Evolutionary conservation across 2,329 filamentous ascomycete genomes (phyloP), one percentile per base, ranked within the genome.

Genomic region (Monosporascus sp.): DNA sequence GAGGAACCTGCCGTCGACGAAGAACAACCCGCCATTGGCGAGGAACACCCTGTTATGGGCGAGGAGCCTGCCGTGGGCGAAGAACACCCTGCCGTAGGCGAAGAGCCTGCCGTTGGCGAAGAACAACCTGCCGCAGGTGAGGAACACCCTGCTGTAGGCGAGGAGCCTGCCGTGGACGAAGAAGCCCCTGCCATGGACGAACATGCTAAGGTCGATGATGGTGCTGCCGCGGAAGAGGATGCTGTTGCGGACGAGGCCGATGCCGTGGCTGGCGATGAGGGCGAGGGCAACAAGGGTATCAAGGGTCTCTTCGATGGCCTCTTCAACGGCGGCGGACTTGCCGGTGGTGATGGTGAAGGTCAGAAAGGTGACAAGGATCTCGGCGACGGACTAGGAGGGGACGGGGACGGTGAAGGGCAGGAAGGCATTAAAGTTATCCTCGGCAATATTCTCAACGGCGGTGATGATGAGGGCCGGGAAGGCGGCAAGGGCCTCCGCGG

Each of bases 51-150:
- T 22, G 52, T 40, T 37, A 49, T 48, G 9, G 51, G 7, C 50
- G 24, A 59, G 48, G 49, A 50, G 27, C 50, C 49, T 7, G 55
- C 47, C 24, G 3, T 4, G 2, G n/a, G n/a, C n/a, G 27, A 4
- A 2, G 27, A 31, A 5, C 5, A 3, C 2, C 27, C 27, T 31
- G 57, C 54, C 9, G 56, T 49, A 48, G 24, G 24, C 24, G 3
- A 24, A 5, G 61, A 63, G 24, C 51, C 51, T 51, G 57, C 56
- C 37, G 36, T n/a, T 34, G n/a, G n/a, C n/a, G n/a, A 11, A 1
- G 11, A 56, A 36, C 43, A 38, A 8, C 26, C 47, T 11, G 46
- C 46, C 19, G 19, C 9, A 2, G 48, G 2, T 2, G 17, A 49
- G 4, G 47, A 49, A 5, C 49, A 41, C 19, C 53, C 49, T 27